Evolutionary conservation across 257 asterid genomes (phyloP).

Genomic region (Solanum chilense): DNA sequence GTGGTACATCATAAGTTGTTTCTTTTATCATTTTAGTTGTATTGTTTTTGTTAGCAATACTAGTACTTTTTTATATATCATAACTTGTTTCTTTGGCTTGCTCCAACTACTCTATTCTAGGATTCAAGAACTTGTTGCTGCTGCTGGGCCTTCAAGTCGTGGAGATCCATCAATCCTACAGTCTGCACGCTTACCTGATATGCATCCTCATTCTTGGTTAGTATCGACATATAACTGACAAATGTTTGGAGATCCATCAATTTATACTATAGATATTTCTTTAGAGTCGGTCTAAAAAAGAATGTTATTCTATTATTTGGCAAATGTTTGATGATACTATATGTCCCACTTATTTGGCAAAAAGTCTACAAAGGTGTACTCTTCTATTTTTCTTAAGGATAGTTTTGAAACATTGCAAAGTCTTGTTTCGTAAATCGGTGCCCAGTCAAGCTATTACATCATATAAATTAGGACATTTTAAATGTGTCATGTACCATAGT

Average conservation of each 20-base stretch:
- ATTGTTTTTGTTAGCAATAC: background rate
- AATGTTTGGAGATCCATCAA: too few species aligned
- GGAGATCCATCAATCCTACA: conserved; percentile 11
- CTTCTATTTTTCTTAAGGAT: too few species aligned
- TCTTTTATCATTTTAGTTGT: background rate
- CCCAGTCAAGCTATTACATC: background rate
- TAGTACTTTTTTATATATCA: background rate
- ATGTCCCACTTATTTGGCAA: background rate
- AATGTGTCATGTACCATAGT: too few species aligned
- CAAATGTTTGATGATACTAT: background rate
- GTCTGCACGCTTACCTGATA: background rate
- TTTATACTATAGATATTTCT: background rate
- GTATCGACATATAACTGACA: background rate
- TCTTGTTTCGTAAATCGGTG: too few species aligned
- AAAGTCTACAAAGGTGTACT: background rate
- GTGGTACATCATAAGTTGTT: background rate
- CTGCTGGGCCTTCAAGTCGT: background rate
- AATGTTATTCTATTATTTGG: background rate
- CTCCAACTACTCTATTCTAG: background rate
- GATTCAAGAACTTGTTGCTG: conserved; percentile 9
- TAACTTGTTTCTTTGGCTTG: background rate
- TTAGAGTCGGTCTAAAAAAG: background rate
- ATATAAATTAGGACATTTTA: background rate
- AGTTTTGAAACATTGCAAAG: too few species aligned
- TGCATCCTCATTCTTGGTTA: conserved; percentile 12